A percentile compares a stretch with the other conserved stretches of the same genome.
phyloP scores from a whole-genome alignment of 2,329 filamentous ascomycete species.

The Penicillium brasilianum region DNA sequence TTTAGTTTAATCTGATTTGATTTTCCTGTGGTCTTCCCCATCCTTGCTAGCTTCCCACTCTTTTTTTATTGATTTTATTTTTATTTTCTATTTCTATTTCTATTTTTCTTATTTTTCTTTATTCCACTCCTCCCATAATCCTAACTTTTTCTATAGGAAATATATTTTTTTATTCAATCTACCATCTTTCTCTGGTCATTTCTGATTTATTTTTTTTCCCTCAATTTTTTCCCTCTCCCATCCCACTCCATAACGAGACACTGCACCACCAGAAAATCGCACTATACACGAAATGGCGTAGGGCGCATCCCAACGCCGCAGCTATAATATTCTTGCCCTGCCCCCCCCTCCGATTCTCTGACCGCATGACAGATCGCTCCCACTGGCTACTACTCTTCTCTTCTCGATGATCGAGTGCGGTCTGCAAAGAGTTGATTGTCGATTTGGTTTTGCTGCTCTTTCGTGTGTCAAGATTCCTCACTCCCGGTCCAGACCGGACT shows the following conservation, averaged over 20 bases:
- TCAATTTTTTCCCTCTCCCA: constrained; percentile 13
- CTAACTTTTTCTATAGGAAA: not conserved
- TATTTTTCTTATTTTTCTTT: not conserved
- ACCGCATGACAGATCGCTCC: constrained; percentile 16
- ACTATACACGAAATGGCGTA: constrained; percentile 10
- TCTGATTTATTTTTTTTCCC: constrained; percentile 12
- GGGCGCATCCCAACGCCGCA: constrained; percentile 14
- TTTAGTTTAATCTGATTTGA: not conserved
- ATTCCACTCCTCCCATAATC: constrained; percentile 12
- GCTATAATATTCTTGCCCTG: constrained; percentile 28
- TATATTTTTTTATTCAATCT: constrained; percentile 19
- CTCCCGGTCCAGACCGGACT: not conserved
- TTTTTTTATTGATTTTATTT: not conserved
- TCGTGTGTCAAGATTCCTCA: not conserved
- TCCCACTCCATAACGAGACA: constrained; percentile 1
- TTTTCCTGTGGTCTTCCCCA: not conserved
- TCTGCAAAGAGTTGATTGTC: constrained; percentile 5
- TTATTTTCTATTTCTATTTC: not conserved
- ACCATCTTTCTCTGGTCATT: not conserved
- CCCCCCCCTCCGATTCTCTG: constrained; percentile 10
- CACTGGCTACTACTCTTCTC: constrained; percentile 13
- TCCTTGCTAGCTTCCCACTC: not conserved
- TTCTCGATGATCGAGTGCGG: constrained; percentile 9
- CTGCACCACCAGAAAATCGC: constrained; percentile 1
- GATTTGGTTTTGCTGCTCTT: not conserved